Percentiles rank a stretch among this genome's conserved stretches.
Conservation (phyloP, 2,329 filamentous ascomycete species). For the Fusarium sacchari region DNA sequence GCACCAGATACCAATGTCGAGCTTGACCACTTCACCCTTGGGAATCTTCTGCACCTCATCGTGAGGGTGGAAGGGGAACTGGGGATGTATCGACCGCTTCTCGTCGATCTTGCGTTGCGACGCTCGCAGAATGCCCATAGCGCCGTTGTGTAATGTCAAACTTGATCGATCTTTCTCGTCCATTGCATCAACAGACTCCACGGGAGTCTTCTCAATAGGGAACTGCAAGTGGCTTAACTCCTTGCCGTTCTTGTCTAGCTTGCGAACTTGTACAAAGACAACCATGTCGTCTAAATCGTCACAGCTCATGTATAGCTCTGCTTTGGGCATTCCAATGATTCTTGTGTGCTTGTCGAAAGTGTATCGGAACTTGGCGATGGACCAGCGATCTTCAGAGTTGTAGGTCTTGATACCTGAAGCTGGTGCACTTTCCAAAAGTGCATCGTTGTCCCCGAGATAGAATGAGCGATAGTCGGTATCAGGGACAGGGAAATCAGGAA, state of each 20-base stretch:
- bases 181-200: slow-evolving; percentile 4
- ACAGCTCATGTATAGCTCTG: slow-evolving; percentile 31
- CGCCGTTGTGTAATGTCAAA: slow-evolving; percentile 13
- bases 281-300: slow-evolving; percentile 22
- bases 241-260: slow-evolving; percentile 10
- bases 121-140: slow-evolving; percentile 7
- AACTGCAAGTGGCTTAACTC: slow-evolving; percentile 19
- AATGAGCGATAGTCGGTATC: slow-evolving; percentile 11
- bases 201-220: slow-evolving; percentile 10
- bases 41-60: slow-evolving; percentile 10
- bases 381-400: slow-evolving; percentile 29
- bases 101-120: slow-evolving; percentile 16
- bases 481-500: slow-evolving; percentile 25
- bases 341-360: slow-evolving; percentile 21
- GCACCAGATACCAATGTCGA: slow-evolving; percentile 18
- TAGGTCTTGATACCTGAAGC: slow-evolving; percentile 1
- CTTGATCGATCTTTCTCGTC: slow-evolving; percentile 8
- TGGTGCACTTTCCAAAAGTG: neutral
- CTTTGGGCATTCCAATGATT: slow-evolving; percentile 23
- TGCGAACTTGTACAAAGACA: slow-evolving; percentile 10
- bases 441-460: neutral
- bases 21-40: slow-evolving; percentile 19
- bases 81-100: neutral
- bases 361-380: slow-evolving; percentile 26
- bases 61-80: slow-evolving; percentile 17